A percentile compares a stretch with the other conserved stretches of the same genome.
phyloP scores from a whole-genome alignment of 2,329 filamentous ascomycete species.

The Periconia macrospinosa region DNA sequence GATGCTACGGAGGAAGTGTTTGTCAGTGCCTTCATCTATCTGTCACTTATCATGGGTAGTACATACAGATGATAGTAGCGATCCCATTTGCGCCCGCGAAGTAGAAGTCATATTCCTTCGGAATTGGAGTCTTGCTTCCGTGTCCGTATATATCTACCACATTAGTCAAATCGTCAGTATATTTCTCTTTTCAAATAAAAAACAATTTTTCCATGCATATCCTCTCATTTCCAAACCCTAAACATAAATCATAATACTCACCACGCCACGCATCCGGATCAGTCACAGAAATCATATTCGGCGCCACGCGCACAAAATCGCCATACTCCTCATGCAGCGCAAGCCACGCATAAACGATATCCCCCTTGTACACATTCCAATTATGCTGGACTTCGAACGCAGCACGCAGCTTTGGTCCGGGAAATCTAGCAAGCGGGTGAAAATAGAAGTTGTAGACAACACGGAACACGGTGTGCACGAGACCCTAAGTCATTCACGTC shows the following conservation, averaged over 20 bases:
- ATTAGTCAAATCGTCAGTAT: neutral
- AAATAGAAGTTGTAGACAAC: constrained; percentile 40
- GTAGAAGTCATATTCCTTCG: constrained; percentile 14
- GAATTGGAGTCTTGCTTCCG: constrained; percentile 7
- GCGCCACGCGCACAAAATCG: constrained; percentile 6
- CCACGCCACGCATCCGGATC: constrained; percentile 16
- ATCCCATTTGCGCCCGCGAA: neutral
- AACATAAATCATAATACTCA: neutral
- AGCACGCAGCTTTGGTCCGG: constrained; percentile 40
- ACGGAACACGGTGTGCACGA: neutral
- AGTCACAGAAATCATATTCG: constrained; percentile 8
- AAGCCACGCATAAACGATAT: constrained; percentile 4
- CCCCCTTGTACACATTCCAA: constrained; percentile 14
- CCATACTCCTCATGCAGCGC: constrained; percentile 8
- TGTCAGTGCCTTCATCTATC: neutral
- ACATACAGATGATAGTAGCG: constrained; percentile 14
- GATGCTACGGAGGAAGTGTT: constrained; percentile 2
- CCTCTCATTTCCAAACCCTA: neutral
- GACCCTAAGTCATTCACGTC: neutral
- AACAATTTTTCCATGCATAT: neutral
- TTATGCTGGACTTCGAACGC: constrained; percentile 17
- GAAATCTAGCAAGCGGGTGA: constrained; percentile 43
- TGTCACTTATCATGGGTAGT: neutral
- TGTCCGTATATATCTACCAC: constrained; percentile 15
- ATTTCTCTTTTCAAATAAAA: neutral